A percentile compares a stretch with the other conserved stretches of the same genome.
These are phyloP conservation scores for Babesia bigemina DNA, from an alignment of 169 alveolate species.

Conservation along the genomic window DNA sequence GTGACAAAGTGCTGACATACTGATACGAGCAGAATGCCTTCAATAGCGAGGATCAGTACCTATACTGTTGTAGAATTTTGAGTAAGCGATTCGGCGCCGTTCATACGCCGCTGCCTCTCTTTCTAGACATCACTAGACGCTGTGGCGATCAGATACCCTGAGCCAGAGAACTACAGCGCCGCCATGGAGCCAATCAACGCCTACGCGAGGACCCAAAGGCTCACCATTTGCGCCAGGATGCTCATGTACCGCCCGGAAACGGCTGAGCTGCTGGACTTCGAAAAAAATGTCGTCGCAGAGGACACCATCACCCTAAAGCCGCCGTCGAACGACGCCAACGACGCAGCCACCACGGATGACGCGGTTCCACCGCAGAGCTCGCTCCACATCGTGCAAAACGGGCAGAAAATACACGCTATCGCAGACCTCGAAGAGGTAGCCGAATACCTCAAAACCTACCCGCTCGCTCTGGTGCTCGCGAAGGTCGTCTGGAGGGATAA, in stretches of 20 bases:
- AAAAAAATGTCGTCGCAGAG: not conserved
- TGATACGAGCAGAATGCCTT: no score
- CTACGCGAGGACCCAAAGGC: not conserved
- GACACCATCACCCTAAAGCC: not conserved
- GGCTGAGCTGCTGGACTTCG: conserved; percentile 14
- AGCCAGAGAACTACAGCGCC: not conserved
- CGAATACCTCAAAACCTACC: conserved; percentile 7
- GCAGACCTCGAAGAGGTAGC: not conserved
- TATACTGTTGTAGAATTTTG: no score
- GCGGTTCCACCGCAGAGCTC: not conserved
- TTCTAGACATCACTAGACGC: no score
- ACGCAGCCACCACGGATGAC: not conserved
- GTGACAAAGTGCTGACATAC: no score
- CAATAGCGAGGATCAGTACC: no score
- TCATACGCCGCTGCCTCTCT: no score
- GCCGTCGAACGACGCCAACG: not conserved
- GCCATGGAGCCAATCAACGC: not conserved
- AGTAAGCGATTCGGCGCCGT: no score
- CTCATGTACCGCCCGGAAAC: conserved; percentile 14
- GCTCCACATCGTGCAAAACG: conserved; percentile 16
- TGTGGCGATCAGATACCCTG: not conserved
- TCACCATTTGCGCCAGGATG: not conserved
- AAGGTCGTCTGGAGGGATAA: conserved; percentile 16
- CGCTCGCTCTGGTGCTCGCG: conserved; percentile 6
- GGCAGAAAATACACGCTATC: conserved; percentile 1